A percentile compares a stretch with the other conserved stretches of the same genome.
phyloP scores from a whole-genome alignment of 164 flowering plant species.

The Protea cynaroides region DNA sequence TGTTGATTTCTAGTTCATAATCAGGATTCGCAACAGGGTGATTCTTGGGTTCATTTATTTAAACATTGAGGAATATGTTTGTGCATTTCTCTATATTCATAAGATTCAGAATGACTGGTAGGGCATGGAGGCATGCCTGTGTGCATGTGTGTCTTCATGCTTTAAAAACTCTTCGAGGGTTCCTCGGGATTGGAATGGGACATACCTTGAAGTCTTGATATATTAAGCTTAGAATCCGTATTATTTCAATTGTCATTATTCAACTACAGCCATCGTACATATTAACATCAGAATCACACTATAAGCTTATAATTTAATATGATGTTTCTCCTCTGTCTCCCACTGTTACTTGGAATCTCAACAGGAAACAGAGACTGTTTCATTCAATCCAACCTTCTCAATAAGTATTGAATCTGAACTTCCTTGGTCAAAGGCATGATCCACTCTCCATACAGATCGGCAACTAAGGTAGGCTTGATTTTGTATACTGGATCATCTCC shows the following conservation, averaged over 20 bases:
- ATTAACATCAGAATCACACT: neutral
- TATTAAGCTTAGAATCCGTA: neutral
- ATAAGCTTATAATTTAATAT: neutral
- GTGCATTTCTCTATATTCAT: no score
- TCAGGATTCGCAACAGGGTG: no score
- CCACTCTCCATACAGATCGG: constrained; percentile 78
- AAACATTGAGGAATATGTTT: no score
- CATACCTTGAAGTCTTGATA: neutral
- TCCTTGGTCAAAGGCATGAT: constrained; percentile 96
- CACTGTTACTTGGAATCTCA: neutral
- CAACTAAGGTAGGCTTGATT: constrained; percentile 75
- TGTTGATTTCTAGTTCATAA: no score
- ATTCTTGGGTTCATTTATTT: no score
- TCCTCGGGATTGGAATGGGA: neutral
- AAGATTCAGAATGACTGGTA: no score
- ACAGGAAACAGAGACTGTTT: neutral
- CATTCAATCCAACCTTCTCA: constrained; percentile 73
- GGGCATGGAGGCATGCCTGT: no score
- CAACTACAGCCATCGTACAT: neutral
- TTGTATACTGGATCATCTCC: constrained; percentile 51
- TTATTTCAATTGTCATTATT: neutral
- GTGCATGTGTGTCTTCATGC: no score
- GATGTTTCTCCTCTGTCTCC: neutral
- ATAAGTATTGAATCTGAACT: constrained; percentile 75
- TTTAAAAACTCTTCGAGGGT: no score